Percentiles rank a stretch among this genome's conserved stretches.
phyloP scores from a whole-genome alignment of 2,329 filamentous ascomycete genomes.

The Rhynchosporium agropyri region DNA sequence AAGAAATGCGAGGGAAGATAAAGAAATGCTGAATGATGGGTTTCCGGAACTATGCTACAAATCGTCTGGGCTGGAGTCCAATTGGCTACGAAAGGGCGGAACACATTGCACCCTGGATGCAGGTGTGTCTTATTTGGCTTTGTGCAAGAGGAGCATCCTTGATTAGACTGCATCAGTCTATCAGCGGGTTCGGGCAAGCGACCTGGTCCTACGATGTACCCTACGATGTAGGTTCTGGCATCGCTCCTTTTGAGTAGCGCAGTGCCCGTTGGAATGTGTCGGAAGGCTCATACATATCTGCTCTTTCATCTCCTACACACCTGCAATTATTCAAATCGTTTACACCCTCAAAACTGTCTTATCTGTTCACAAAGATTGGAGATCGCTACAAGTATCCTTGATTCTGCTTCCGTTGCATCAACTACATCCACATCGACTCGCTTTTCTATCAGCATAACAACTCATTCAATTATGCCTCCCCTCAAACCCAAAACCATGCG shows the following conservation, averaged over 20 bases:
- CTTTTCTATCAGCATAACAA: too few relatives aligned
- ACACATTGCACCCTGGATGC: background rate
- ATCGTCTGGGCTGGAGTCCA: background rate
- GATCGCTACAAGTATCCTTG: too few relatives aligned
- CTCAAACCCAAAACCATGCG: slow-evolving; percentile 27
- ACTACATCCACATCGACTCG: too few relatives aligned
- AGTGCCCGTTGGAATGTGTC: too few relatives aligned
- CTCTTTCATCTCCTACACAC: too few relatives aligned
- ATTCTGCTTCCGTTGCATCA: background rate
- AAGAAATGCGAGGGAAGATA: background rate
- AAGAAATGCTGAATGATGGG: background rate
- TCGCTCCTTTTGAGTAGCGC: too few relatives aligned
- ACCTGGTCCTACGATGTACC: slow-evolving; percentile 12
- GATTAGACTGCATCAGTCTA: slow-evolving; percentile 16
- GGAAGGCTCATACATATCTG: too few relatives aligned
- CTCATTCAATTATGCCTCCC: slow-evolving; percentile 24
- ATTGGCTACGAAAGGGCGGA: background rate
- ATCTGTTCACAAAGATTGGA: too few relatives aligned
- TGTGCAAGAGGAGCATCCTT: slow-evolving; percentile 6
- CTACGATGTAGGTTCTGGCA: slow-evolving; percentile 3
- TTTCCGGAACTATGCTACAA: background rate
- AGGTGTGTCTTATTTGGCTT: slow-evolving; percentile 1
- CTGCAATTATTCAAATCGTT: too few relatives aligned
- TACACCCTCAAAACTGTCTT: too few relatives aligned
- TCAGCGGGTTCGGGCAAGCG: slow-evolving; percentile 9